Evolutionary conservation across 2,329 filamentous ascomycete genomes (phyloP).

Genomic region (Tympanopsis confertula): DNA sequence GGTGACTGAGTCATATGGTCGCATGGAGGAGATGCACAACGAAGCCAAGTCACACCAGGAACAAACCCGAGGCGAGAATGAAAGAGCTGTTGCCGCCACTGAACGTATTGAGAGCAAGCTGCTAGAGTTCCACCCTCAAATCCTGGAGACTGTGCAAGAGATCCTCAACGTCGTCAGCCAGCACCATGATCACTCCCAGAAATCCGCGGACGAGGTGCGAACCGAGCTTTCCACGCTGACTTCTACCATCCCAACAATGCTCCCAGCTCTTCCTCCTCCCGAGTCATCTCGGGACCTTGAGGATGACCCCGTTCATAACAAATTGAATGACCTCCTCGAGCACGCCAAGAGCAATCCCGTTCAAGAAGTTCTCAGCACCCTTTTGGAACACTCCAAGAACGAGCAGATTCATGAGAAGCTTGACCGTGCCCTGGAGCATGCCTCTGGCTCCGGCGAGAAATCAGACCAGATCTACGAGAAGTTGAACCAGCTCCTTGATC

Average conservation of each 20-base stretch:
- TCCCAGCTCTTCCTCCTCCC: slow-evolving; percentile 27
- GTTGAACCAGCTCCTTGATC: slow-evolving; percentile 24
- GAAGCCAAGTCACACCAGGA: slow-evolving; percentile 45
- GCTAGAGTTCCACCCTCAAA: slow-evolving; percentile 49
- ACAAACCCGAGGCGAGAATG: slow-evolving; percentile 43
- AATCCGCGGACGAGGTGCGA: slow-evolving; percentile 30
- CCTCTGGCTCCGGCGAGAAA: slow-evolving; percentile 24
- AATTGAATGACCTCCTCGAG: neutral
- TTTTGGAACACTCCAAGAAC: neutral
- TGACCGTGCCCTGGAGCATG: neutral
- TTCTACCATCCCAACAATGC: slow-evolving; percentile 23
- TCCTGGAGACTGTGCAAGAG: slow-evolving; percentile 47
- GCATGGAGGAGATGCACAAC: slow-evolving; percentile 39
- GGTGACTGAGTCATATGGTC: slow-evolving; percentile 42
- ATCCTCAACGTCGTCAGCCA: slow-evolving; percentile 45
- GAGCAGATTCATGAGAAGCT: neutral
- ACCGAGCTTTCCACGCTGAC: slow-evolving; percentile 29
- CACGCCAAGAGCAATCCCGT: slow-evolving; percentile 2
- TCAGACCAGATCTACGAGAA: slow-evolving; percentile 33
- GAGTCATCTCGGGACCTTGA: neutral
- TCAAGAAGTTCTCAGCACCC: slow-evolving; percentile 21
- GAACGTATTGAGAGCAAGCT: slow-evolving; percentile 44
- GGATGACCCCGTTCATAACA: neutral
- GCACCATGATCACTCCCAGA: slow-evolving; percentile 52
- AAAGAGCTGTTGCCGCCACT: slow-evolving; percentile 41